Evolutionary conservation across 306 rosid genomes (phyloP), one percentile per base, ranked within the genome.

Genomic region (Castanea mollissima): DNA sequence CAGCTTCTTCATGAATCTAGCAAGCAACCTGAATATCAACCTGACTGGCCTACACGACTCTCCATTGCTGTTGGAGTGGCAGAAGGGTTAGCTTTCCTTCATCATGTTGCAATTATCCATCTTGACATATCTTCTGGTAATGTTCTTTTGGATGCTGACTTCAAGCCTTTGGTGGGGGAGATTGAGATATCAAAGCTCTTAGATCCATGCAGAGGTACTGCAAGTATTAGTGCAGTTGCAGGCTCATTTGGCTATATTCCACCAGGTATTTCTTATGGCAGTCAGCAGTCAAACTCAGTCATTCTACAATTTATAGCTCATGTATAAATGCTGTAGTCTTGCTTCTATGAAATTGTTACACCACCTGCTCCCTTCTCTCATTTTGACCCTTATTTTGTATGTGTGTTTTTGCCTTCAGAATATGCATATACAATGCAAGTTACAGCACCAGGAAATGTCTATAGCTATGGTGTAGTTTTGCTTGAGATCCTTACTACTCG

Each of bases 341-440:
- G 70, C 75, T 76, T 31, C 21, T 75, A n/a, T 18, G 55, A 46
- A 16, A 5, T 11, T 15, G 67, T 21, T 13, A 15, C 16, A 46
- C 70, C 16, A 12, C 31, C 25, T 20, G 10, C 8, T 15, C 55
- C 25, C n/a, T n/a, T 18, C 75, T 15, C 23, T 69, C 44, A 27
- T 20, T 44, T 41, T 25, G 9, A 35, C 64, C 5, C 18, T 65
- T 55, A 77, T 46, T n/a, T 32, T 80, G 31, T 29, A 2, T 7
- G 31, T 29, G 5, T 29, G 31, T 32, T 76, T 4, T 51, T 15
- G 10, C 75, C 77, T 78, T 76, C 91, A 96, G 99, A 96, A 86
- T 96, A 96, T 87, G 99, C 99, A 25, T 96, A 96, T 76, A 96
- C 98, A 4, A 96, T 96, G 99, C 98, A 96, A 96, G 99, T 96